A percentile compares a stretch with the other conserved stretches of the same genome.
These are phyloP conservation scores for Leucogyrophana mollusca DNA, from an alignment of 768 basidiomycete genomes.

Conservation along the genomic window DNA sequence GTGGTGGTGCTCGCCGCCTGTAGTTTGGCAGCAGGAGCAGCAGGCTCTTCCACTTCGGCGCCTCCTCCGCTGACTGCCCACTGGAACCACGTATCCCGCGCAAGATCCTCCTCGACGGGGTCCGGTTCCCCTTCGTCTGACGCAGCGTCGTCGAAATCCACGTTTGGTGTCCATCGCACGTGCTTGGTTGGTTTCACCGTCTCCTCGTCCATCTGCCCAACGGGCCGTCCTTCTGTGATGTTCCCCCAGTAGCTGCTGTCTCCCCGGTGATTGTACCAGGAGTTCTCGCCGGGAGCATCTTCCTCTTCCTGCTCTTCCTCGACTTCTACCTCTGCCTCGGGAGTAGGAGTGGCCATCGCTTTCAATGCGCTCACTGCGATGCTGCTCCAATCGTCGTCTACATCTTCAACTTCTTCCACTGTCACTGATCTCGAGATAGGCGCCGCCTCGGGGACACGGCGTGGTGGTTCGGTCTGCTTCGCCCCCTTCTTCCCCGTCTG, in stretches of 20 bases:
- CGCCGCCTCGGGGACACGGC: constrained; percentile 3
- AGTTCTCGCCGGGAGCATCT: constrained; percentile 17
- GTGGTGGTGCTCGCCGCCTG: constrained; percentile 4
- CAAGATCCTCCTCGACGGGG: constrained; percentile 13
- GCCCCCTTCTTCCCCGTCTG: constrained; percentile 15
- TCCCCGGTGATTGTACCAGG: constrained; percentile 24
- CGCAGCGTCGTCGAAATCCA: constrained; percentile 5
- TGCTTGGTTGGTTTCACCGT: constrained; percentile 16
- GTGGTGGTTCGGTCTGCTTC: constrained; percentile 10
- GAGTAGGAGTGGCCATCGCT: too few relatives aligned
- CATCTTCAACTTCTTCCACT: constrained; percentile 13
- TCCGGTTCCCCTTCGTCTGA: constrained; percentile 21
- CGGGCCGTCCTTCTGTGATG: constrained; percentile 18
- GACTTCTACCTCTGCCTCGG: not conserved
- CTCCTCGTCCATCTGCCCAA: constrained; percentile 5
- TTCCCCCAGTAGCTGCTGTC: constrained; percentile 26
- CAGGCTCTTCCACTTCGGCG: constrained; percentile 4
- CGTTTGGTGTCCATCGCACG: constrained; percentile 22
- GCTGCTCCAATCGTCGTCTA: constrained; percentile 9
- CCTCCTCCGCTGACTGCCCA: constrained; percentile 25
- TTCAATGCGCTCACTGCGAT: too few relatives aligned
- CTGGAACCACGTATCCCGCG: constrained; percentile 26
- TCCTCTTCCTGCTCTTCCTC: constrained; percentile 11
- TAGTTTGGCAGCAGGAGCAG: not conserved
- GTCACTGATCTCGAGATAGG: constrained; percentile 11